Evolutionary conservation across 2,329 filamentous ascomycete species (phyloP).

Genomic region (Magnaporthiopsis poae): DNA sequence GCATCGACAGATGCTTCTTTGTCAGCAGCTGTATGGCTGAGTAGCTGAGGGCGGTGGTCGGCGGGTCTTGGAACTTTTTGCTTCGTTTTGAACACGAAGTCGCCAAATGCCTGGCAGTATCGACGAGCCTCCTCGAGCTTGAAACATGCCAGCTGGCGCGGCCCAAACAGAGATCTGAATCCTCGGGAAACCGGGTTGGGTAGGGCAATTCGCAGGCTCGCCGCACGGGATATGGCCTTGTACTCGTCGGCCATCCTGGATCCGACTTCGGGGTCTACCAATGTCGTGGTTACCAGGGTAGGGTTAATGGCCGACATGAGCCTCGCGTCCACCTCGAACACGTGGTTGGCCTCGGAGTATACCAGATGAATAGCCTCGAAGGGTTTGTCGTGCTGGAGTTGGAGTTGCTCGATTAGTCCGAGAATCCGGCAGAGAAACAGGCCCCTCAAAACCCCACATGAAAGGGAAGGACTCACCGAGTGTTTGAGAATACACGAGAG

Average conservation of each 20-base stretch:
- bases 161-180: constrained; percentile 16
- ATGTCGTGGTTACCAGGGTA: constrained; percentile 18
- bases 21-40: neutral
- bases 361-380: constrained; percentile 15
- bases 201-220: constrained; percentile 19
- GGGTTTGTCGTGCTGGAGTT: neutral
- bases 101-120: constrained; percentile 11
- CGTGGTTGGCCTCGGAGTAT: constrained; percentile 17
- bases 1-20: neutral
- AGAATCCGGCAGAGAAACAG: neutral
- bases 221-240: constrained; percentile 14
- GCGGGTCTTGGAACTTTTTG: neutral
- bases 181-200: constrained; percentile 10
- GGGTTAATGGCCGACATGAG: constrained; percentile 21
- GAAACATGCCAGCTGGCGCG: constrained; percentile 14
- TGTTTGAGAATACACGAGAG: constrained; percentile 16
- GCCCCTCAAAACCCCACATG: neutral
- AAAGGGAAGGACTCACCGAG: neutral
- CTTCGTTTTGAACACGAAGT: constrained; percentile 7
- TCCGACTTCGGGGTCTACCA: constrained; percentile 18
- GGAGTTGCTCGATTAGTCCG: neutral
- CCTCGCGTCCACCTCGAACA: constrained; percentile 18
- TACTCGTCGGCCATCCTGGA: constrained; percentile 13
- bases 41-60: neutral
- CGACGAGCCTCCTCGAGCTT: constrained; percentile 6